Evolutionary conservation across 73 alveolate genomes (phyloP), one percentile per base, ranked within the genome.

Genomic region (Tetrahymena malaccensis): DNA sequence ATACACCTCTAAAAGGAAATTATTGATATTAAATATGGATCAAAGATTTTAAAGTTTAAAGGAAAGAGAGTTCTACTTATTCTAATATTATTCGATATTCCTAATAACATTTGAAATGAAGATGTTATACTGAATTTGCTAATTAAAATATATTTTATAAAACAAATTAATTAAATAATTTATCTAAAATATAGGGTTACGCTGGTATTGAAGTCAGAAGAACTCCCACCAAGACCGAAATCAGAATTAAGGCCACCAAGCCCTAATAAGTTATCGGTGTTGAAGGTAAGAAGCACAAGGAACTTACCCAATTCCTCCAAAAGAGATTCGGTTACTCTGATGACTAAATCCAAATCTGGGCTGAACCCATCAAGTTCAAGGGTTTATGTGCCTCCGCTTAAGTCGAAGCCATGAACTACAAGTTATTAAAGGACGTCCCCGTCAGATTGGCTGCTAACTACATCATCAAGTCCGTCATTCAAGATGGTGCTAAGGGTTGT

Each of bases 341-440:
- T 35, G 98, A 96, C 94, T 98, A 96, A 96, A 97, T 98, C 94
- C 95, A 98, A 35, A 94, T 98, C 94, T 94, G 94, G 57, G 97
- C 97, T 85, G 97, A 96, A 50, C 96, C 97, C 94, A 96, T 98
- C 43, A 95, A 95, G 95, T 97, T 96, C 93, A 96, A 96, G 94
- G 99, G 99, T 56, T 95, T 98, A 34, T 98, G 98, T 84, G 98
- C 99, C 43, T 98, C 98, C 94, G 99, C 98, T 94, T 98, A 98
- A 97, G 99, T 98, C 84, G 99, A 98, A 97, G 94, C 97, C 96
- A 94, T 98, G 58, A 98, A 97, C 94, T 96, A 96, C 89, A 98
- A 98, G 96, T 96, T 98, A 57, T 95, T 98, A 93, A 93, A 95
- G 94, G 98, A 98, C 58, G 97, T 98, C 89, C 99, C 99, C 31